These are phyloP conservation scores for Rhodosporidiobolus sp. DNA, from an alignment of 768 basidiomycete species.

Conservation along the genomic window DNA sequence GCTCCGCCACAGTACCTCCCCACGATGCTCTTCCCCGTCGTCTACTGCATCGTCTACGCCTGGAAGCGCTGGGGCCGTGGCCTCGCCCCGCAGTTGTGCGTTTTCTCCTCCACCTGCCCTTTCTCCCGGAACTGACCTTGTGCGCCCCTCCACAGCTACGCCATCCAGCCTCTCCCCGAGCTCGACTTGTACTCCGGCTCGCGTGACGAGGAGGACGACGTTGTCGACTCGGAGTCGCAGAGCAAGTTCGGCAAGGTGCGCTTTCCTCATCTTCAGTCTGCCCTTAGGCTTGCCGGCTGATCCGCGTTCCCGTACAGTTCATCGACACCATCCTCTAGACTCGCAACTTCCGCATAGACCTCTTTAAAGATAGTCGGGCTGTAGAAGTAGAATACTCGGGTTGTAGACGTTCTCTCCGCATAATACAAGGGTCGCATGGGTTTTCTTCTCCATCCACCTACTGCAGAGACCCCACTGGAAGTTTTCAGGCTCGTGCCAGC, in stretches of 20 bases:
- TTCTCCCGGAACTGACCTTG: background rate
- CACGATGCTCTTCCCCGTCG: constrained; percentile 5
- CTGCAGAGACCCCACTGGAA: no score
- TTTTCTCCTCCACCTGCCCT: background rate
- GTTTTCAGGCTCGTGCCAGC: no score
- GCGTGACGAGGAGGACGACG: constrained; percentile 72
- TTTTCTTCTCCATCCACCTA: no score
- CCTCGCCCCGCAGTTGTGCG: background rate
- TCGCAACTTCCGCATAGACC: background rate
- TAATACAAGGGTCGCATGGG: no score
- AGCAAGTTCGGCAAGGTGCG: background rate
- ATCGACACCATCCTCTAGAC: background rate
- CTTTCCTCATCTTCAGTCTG: no score
- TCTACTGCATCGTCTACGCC: background rate
- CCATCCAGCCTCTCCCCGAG: constrained; percentile 73
- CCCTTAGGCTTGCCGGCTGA: background rate
- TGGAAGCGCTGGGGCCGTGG: background rate
- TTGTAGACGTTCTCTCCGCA: no score
- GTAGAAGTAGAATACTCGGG: no score
- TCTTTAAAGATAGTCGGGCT: no score
- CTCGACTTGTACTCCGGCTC: constrained; percentile 80
- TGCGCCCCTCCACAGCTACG: background rate
- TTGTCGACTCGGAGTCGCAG: constrained; percentile 49
- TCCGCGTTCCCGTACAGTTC: background rate
- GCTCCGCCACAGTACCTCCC: background rate